Base-by-base conservation (phyloP, 495 filamentous ascomycete species). In the Aspergillus cristatus region DNA sequence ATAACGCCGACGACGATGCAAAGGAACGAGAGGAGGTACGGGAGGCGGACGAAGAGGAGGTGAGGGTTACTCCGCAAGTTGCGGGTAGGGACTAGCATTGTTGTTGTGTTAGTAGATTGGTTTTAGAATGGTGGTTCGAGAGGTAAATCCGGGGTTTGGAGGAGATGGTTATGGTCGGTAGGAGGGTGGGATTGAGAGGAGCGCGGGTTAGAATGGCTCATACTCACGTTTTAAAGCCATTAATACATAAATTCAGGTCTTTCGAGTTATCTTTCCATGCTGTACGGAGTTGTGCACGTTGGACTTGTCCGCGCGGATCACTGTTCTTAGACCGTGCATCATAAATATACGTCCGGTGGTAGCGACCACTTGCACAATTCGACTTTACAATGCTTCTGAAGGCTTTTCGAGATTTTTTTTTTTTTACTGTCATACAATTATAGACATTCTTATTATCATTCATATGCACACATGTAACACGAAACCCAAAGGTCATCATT, bases 1-100 rank as follows among this genome's bases (percentile, higher is more conserved):
- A 74, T 73, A n/a, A 93, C 76, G 34, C 91, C 91, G 53, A 94
- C 74, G 24, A 94, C 35, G 46, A 96, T 78, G 60, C 82, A 94
- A n/a, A 94, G 58, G 32, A 86, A 70, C 14, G 91, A 97, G 7
- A 97, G 43, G 8, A 67, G 31, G 34, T 61, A 53, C 14, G 65
- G 63, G 14, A 70, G 47, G 26, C 58, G 58, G 8, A 58, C 54
- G 43, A 58, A 65, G 22, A 70, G 55, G 26, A 67, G 40, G 12
- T 60, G 47, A 18, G 60, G 63, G 24, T 70, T 64, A 38, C 49
- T 60, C 57, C 63, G 63, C 56, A 65, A 42, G 18, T 63, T 63
- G 58, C 60, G 63, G 60, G 67, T 52, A 42, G 55, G 42, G 38
- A 61, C 61, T 65, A 36, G 36, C 39, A 53, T 45, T 42, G 17